Evolutionary conservation across 495 filamentous ascomycete species (phyloP).

Genomic region (Cairneyella variabilis): DNA sequence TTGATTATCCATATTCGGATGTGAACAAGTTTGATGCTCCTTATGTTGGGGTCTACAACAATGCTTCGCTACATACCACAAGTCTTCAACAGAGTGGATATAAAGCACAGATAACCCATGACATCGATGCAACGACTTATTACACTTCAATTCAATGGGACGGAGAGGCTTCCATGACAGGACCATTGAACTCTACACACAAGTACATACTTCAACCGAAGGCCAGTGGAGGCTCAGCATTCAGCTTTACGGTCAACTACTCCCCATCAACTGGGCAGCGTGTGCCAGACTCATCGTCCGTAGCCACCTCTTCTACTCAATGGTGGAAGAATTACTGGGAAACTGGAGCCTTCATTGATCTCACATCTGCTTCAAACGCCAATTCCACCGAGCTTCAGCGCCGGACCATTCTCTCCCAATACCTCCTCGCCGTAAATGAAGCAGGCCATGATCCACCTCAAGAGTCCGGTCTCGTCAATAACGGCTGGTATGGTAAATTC

Average conservation of each 20-base stretch:
- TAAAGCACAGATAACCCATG: constrained; percentile 41
- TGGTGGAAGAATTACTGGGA: constrained; percentile 45
- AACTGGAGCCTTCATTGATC: constrained; percentile 42
- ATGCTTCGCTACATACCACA: constrained; percentile 40
- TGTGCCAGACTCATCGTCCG: constrained; percentile 25
- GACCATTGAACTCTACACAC: constrained; percentile 34
- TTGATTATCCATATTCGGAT: constrained; percentile 48
- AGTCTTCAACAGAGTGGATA: constrained; percentile 22
- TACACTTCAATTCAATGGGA: constrained; percentile 37
- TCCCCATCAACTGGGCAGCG: not conserved
- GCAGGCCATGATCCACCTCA: constrained; percentile 34
- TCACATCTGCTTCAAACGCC: constrained; percentile 32
- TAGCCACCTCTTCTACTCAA: constrained; percentile 32
- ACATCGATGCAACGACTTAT: constrained; percentile 41
- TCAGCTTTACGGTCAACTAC: constrained; percentile 12
- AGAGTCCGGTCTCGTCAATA: constrained; percentile 47
- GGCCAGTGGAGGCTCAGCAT: not conserved
- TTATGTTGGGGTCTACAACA: constrained; percentile 43
- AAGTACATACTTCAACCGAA: constrained; percentile 37
- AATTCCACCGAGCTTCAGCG: constrained; percentile 45
- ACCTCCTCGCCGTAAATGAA: constrained; percentile 44
- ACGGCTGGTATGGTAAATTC: constrained; percentile 53
- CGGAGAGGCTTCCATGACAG: constrained; percentile 30
- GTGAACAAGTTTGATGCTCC: constrained; percentile 33
- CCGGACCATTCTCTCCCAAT: constrained; percentile 45